These are phyloP conservation scores for Xerocomellus dryophilus DNA, from an alignment of 768 basidiomycete genomes.

Conservation along the genomic window DNA sequence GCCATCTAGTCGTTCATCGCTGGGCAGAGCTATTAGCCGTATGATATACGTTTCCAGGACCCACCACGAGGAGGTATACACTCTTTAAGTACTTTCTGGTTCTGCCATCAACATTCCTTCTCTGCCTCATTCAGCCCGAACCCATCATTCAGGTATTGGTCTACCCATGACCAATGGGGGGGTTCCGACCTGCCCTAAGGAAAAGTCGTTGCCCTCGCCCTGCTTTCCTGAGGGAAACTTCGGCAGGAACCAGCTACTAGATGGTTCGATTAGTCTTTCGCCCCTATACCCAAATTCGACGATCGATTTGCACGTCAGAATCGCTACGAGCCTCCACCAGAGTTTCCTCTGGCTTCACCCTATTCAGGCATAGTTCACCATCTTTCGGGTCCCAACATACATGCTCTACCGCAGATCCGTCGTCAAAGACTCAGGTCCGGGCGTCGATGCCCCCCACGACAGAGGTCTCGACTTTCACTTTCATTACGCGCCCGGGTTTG, in stretches of 20 bases:
- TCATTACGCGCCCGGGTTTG: slow-evolving; percentile 67
- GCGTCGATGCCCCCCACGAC: slow-evolving; percentile 69
- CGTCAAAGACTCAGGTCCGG: slow-evolving; percentile 69
- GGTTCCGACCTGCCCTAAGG: too few relatives aligned
- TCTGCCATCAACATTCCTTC: too few relatives aligned
- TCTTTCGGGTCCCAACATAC: slow-evolving; percentile 87
- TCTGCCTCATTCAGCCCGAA: too few relatives aligned
- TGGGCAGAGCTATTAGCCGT: too few relatives aligned
- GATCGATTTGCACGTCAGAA: slow-evolving; percentile 97
- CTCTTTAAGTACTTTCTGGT: too few relatives aligned
- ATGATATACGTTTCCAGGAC: too few relatives aligned
- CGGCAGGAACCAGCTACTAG: slow-evolving; percentile 91
- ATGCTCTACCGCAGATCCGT: slow-evolving; percentile 78
- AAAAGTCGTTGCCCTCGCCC: neutral
- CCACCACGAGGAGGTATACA: too few relatives aligned
- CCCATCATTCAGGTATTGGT: slow-evolving; percentile 91
- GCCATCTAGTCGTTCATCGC: too few relatives aligned
- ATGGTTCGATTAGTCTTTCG: slow-evolving; percentile 96
- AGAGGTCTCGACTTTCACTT: slow-evolving; percentile 67
- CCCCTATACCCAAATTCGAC: slow-evolving; percentile 95
- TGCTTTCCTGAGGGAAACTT: slow-evolving; percentile 82
- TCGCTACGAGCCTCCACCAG: slow-evolving; percentile 94
- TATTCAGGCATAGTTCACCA: slow-evolving; percentile 89
- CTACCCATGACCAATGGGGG: too few relatives aligned
- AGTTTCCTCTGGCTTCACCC: slow-evolving; percentile 94